Percentiles rank a stretch among this genome's conserved stretches.
phyloP scores from a whole-genome alignment of 345 rosid species.

The Hibiscus mutabilis region DNA sequence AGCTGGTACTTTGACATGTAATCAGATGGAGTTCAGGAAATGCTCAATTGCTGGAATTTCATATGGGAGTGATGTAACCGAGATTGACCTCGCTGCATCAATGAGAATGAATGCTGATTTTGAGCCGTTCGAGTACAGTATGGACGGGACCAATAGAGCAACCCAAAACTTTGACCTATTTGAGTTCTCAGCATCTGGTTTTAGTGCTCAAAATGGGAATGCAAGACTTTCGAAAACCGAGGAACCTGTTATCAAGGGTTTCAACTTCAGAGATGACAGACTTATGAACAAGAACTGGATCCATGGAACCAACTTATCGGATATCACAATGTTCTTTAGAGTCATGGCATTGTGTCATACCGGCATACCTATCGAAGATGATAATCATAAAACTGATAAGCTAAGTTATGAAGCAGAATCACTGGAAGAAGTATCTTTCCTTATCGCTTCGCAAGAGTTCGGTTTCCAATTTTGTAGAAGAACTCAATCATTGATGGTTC shows the following conservation, averaged over 20 bases:
- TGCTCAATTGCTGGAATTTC: slow-evolving; percentile 74
- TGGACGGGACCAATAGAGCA: background rate
- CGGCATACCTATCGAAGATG: slow-evolving; percentile 52
- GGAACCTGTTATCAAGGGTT: slow-evolving; percentile 40
- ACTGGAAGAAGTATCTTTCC: slow-evolving; percentile 73
- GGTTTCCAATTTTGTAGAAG: slow-evolving; percentile 59
- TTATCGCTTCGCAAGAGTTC: slow-evolving; percentile 66
- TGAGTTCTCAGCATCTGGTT: slow-evolving; percentile 17
- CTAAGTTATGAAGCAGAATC: slow-evolving; percentile 78
- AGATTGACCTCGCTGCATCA: slow-evolving; percentile 62
- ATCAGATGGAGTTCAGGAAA: slow-evolving; percentile 75
- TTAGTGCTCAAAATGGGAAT: slow-evolving; percentile 8
- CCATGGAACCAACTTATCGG: slow-evolving; percentile 29
- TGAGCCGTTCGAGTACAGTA: slow-evolving; percentile 24
- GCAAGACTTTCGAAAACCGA: slow-evolving; percentile 3
- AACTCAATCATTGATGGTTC: slow-evolving; percentile 53
- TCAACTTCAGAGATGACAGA: slow-evolving; percentile 57
- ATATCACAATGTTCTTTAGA: slow-evolving; percentile 53
- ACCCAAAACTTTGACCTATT: slow-evolving; percentile 19
- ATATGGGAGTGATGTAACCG: slow-evolving; percentile 46
- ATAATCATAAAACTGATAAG: slow-evolving; percentile 26
- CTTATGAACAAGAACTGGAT: slow-evolving; percentile 53
- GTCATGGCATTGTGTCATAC: slow-evolving; percentile 71
- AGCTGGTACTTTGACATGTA: slow-evolving; percentile 82
- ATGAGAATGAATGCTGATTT: slow-evolving; percentile 40